Evolutionary conservation across 75 land plant genomes (phyloP).

Genomic region (Pseudotsuga menziesii): DNA sequence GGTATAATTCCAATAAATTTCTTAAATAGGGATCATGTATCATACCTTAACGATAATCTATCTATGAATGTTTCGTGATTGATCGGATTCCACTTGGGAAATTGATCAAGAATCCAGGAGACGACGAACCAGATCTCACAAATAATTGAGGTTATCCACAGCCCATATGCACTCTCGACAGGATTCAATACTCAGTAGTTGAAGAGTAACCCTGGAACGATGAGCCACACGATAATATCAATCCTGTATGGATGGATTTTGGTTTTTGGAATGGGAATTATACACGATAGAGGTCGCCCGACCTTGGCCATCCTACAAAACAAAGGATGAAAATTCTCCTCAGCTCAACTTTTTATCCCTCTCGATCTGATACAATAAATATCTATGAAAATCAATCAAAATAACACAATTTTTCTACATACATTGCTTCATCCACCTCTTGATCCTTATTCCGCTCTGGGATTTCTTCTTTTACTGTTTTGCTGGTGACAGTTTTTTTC

Average conservation of each 20-base stretch:
- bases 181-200: conserved; percentile 64
- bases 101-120: conserved; percentile 99
- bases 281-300: conserved; percentile 44
- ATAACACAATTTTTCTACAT: background rate
- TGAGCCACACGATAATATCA: conserved; percentile 28
- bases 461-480: conserved; percentile 17
- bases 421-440: background rate
- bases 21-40: too few species aligned
- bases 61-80: conserved; percentile 77
- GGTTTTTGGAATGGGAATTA: conserved; percentile 20
- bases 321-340: background rate
- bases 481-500: conserved; percentile 24
- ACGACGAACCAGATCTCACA: conserved; percentile 97
- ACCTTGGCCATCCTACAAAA: conserved; percentile 60
- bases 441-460: background rate
- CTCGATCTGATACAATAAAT: background rate
- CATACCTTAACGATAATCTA: conserved; percentile 4
- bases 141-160: conserved; percentile 91
- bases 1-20: background rate
- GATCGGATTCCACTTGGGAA: conserved; percentile 92
- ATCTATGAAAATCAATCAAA: background rate
- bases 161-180: conserved; percentile 70
- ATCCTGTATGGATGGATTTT: conserved; percentile 33
- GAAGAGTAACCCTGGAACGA: conserved; percentile 24
- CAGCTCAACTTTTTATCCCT: background rate